phyloP scores from a whole-genome alignment of 148 eudicot species.

The Pouteria glomerata region DNA sequence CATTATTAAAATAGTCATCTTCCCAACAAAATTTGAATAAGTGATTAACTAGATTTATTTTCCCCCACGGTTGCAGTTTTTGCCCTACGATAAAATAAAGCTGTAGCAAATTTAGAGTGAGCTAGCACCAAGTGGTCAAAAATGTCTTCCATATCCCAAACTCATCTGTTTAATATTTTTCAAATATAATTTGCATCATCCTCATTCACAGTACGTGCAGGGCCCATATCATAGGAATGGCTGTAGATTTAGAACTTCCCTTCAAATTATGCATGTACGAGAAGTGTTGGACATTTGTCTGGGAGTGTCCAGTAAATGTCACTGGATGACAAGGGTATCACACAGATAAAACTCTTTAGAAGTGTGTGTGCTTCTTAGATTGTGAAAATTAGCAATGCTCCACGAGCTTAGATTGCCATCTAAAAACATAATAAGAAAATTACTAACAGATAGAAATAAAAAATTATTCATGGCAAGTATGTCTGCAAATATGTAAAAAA shows the following conservation, averaged over 20 bases:
- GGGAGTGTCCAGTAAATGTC: not conserved
- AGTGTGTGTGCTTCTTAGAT: not conserved
- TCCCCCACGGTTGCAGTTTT: not conserved
- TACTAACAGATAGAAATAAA: not conserved
- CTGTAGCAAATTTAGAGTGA: too few species aligned
- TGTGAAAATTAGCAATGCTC: constrained; percentile 1
- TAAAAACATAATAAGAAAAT: not conserved
- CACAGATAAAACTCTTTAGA: not conserved
- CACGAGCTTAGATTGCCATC: not conserved
- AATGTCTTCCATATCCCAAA: not conserved
- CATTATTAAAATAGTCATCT: not conserved
- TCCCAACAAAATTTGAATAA: not conserved
- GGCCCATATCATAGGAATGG: not conserved
- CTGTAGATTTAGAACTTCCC: not conserved
- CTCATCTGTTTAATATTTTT: too few species aligned
- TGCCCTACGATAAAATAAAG: too few species aligned
- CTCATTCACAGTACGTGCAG: too few species aligned
- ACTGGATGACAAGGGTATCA: not conserved
- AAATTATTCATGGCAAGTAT: not conserved
- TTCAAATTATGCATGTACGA: not conserved
- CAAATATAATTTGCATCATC: too few species aligned
- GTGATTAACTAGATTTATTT: not conserved
- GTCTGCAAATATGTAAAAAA: not conserved
- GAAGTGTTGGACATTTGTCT: not conserved
- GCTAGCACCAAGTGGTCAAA: not conserved